Conservation (phyloP, 305 asterid genomes). For the Vinca major region DNA sequence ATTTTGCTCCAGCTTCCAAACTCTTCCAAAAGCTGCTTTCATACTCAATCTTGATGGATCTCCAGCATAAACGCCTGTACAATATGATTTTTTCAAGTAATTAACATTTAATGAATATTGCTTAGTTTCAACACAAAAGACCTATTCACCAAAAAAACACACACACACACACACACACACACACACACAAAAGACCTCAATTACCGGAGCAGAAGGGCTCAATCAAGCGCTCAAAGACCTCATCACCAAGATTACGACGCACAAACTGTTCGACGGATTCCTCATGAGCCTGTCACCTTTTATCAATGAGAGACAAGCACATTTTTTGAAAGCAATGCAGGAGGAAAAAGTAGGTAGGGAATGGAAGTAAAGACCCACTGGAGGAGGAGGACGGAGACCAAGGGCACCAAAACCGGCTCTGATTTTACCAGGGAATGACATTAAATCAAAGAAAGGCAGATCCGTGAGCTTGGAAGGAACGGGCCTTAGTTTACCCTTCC, state of each 20-base stretch:
- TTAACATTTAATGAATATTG: background rate
- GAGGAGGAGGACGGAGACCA: conserved; percentile 86
- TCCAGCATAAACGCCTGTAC: conserved; percentile 88
- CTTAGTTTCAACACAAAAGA: background rate
- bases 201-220: conserved; percentile 98
- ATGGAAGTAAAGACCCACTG: conserved; percentile 48
- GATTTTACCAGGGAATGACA: conserved; percentile 75
- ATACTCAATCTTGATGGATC: conserved; percentile 92
- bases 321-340: conserved; percentile 8
- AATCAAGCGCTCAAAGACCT: conserved; percentile 90
- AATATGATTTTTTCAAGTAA: conserved; percentile 2
- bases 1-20: conserved; percentile 91
- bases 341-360: conserved; percentile 26
- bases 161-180: no score
- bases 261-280: conserved; percentile 95
- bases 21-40: conserved; percentile 98
- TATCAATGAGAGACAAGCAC: conserved; percentile 20
- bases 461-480: conserved; percentile 66
- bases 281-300: conserved; percentile 77
- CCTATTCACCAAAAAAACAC: no score
- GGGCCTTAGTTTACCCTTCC: conserved; percentile 87
- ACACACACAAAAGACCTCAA: conserved; percentile 1
- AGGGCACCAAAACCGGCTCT: conserved; percentile 95
- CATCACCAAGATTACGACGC: conserved; percentile 82
- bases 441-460: conserved; percentile 76